Conservation (phyloP, 345 rosid genomes). For the Hibiscus trionum region DNA sequence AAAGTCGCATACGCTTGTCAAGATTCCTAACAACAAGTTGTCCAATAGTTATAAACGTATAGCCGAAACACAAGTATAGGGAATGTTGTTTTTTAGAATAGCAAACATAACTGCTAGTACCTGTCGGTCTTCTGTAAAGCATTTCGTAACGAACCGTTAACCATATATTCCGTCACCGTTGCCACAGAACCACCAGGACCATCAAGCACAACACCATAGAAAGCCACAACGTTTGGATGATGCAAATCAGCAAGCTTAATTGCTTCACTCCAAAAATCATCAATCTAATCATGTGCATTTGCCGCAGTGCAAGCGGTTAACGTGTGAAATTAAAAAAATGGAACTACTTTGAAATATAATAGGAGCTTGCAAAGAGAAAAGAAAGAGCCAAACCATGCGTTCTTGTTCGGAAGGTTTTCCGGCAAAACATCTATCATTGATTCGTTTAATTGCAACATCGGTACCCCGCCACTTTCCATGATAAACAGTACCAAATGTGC, state of each 20-base stretch:
- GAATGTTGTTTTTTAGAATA: neutral
- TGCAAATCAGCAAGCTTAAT: conserved; percentile 71
- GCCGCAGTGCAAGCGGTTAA: neutral
- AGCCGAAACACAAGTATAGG: neutral
- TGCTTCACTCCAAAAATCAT: conserved; percentile 80
- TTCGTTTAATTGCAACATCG: conserved; percentile 70
- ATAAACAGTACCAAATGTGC: conserved; percentile 70
- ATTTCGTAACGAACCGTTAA: conserved; percentile 67
- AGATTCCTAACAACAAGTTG: conserved; percentile 16
- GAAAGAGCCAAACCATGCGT: conserved; percentile 43
- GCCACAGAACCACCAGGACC: conserved; percentile 68
- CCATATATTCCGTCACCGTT: conserved; percentile 71
- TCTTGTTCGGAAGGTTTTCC: conserved; percentile 68
- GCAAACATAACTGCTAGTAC: conserved; percentile 18
- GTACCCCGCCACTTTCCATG: conserved; percentile 79
- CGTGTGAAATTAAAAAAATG: neutral
- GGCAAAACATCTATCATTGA: conserved; percentile 52
- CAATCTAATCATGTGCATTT: conserved; percentile 31
- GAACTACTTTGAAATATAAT: neutral
- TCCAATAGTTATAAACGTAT: neutral
- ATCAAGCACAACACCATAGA: conserved; percentile 68
- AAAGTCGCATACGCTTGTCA: conserved; percentile 42
- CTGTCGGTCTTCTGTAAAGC: conserved; percentile 50
- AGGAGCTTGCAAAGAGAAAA: neutral
- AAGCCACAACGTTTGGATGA: conserved; percentile 74